Conservation (phyloP, 768 basidiomycete species). For the Auriscalpium vulgare region DNA sequence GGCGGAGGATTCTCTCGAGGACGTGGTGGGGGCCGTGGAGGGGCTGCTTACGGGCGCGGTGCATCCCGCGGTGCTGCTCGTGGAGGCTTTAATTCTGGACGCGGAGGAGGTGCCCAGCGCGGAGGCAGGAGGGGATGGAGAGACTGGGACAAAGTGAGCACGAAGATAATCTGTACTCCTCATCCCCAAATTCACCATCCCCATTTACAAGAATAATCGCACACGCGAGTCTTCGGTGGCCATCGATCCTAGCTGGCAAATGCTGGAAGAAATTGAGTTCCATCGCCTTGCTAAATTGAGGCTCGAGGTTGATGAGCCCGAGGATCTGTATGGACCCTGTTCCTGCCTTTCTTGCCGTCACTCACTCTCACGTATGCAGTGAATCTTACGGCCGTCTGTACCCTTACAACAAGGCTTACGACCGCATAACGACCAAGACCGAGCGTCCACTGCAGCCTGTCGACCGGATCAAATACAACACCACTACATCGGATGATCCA, state of each 20-base stretch:
- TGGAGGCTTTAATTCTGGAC: conserved; percentile 30
- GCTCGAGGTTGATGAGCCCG: conserved; percentile 89
- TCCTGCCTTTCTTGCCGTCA: not conserved
- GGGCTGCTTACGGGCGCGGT: conserved; percentile 28
- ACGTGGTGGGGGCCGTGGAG: conserved; percentile 26
- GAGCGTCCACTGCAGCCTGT: conserved; percentile 87
- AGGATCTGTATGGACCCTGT: conserved; percentile 62
- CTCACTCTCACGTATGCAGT: conserved; percentile 29
- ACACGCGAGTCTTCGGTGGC: conserved; percentile 89
- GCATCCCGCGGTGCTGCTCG: conserved; percentile 29
- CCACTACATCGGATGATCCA: conserved; percentile 96
- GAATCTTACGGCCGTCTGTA: conserved; percentile 85
- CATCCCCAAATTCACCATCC: not conserved
- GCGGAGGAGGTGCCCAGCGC: conserved; percentile 37
- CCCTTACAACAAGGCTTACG: conserved; percentile 90
- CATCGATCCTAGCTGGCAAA: conserved; percentile 87
- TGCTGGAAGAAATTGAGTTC: conserved; percentile 97
- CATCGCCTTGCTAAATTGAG: conserved; percentile 84
- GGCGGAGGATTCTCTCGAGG: conserved; percentile 59
- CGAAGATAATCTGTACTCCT: not conserved
- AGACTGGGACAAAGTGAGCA: conserved; percentile 85
- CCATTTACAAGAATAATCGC: conserved; percentile 53
- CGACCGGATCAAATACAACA: conserved; percentile 95
- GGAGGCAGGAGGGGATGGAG: conserved; percentile 76
- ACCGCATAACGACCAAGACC: conserved; percentile 89